Evolutionary conservation across 1,284 basidiomycete species (phyloP).

Genomic region (Apiotrichum akiyoshidainum): DNA sequence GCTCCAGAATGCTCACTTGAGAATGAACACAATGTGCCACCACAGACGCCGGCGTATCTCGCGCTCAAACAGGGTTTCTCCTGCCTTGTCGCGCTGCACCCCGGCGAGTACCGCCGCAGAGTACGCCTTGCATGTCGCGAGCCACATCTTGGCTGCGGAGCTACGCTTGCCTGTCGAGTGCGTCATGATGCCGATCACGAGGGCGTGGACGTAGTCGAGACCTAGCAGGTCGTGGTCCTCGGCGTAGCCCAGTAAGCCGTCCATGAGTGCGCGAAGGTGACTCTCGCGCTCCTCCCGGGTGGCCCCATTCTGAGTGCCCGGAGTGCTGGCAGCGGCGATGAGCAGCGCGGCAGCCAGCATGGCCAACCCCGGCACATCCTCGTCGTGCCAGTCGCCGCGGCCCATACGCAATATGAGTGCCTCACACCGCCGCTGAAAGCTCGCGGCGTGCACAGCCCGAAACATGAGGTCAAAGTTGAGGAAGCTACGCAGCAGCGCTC

Average conservation of each 20-base stretch:
- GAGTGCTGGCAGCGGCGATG: background rate
- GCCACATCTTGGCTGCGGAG: background rate
- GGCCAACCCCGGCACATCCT: slow-evolving; percentile 3
- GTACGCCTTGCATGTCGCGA: slow-evolving; percentile 5
- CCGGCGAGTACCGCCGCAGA: slow-evolving; percentile 1
- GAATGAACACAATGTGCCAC: slow-evolving; percentile 1
- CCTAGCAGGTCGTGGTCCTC: background rate
- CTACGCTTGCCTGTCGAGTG: background rate
- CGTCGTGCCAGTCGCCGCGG: background rate
- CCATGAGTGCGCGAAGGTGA: background rate
- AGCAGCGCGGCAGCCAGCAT: background rate
- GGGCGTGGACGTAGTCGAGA: slow-evolving; percentile 6
- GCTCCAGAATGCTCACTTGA: background rate
- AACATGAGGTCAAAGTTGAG: slow-evolving; percentile 10
- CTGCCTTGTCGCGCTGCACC: background rate
- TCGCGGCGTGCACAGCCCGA: slow-evolving; percentile 5
- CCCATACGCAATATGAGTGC: background rate
- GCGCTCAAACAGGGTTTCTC: slow-evolving; percentile 1
- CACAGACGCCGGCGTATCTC: slow-evolving; percentile 4
- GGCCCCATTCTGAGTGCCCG: background rate
- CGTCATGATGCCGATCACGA: background rate
- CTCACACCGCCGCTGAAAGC: slow-evolving; percentile 5
- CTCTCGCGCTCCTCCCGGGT: background rate
- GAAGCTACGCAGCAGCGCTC: background rate
- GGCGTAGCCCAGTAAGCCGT: background rate